Conservation (phyloP, 192 early-diverging fungal species). For the Linnemannia hyalina region DNA sequence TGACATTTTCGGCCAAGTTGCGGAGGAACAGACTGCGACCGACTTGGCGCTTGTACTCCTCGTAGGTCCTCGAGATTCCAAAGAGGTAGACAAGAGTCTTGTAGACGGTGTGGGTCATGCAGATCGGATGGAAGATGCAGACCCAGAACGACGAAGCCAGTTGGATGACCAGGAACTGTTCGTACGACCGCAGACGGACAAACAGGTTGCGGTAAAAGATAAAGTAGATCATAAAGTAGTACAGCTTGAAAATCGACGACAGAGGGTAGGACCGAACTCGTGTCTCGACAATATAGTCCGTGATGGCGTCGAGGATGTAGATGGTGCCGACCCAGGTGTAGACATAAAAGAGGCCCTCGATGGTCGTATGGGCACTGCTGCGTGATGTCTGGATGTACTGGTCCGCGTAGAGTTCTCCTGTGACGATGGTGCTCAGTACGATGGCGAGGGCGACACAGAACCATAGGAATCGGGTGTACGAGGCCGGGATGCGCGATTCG, state of each 20-base stretch:
- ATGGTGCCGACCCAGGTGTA: constrained; percentile 81
- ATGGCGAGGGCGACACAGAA: constrained; percentile 79
- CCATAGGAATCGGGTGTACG: constrained; percentile 83
- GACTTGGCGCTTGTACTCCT: constrained; percentile 75
- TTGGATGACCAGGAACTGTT: constrained; percentile 77
- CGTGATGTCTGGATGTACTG: constrained; percentile 63
- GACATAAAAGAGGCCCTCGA: constrained; percentile 77
- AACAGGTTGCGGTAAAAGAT: constrained; percentile 86
- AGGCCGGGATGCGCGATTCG: constrained; percentile 69
- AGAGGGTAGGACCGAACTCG: constrained; percentile 77
- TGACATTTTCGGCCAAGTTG: constrained; percentile 82
- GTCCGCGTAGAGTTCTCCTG: constrained; percentile 79
- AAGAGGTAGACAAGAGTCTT: constrained; percentile 61
- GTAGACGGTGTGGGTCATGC: constrained; percentile 75
- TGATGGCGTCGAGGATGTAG: constrained; percentile 74
- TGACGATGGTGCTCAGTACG: constrained; percentile 73
- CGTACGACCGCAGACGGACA: constrained; percentile 74
- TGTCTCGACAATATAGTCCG: constrained; percentile 74
- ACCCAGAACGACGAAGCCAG: constrained; percentile 80
- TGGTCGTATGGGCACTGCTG: constrained; percentile 61
- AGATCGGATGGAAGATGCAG: constrained; percentile 79
- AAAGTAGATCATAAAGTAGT: constrained; percentile 86
- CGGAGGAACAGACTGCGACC: constrained; percentile 78
- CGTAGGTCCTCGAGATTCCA: constrained; percentile 72
- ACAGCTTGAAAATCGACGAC: constrained; percentile 77